Evolutionary conservation across 169 alveolate species (phyloP).

Genomic region (Plasmodium falciparum): DNA sequence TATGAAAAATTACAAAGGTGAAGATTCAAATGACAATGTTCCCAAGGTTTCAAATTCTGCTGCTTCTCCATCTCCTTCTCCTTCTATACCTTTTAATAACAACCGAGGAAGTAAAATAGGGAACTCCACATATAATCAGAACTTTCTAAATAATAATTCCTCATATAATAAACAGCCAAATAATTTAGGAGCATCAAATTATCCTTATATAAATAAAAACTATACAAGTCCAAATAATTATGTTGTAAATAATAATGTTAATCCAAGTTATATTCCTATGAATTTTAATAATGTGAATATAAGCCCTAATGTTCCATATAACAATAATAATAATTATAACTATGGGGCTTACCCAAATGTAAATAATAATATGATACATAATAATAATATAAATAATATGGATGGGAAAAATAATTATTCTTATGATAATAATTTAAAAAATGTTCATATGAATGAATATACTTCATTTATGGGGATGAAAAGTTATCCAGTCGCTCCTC

Average conservation of each 20-base stretch:
- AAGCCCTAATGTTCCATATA: not conserved
- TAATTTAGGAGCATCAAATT: slow-evolving; percentile 5
- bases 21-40: slow-evolving; percentile 7
- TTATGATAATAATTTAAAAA: slow-evolving; percentile 14
- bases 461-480: not conserved
- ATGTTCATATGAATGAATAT: not conserved
- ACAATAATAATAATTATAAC: slow-evolving; percentile 1
- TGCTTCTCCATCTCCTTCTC: no score
- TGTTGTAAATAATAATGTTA: not conserved
- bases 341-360: slow-evolving; percentile 12
- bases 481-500: not conserved
- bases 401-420: not conserved
- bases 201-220: slow-evolving; percentile 3
- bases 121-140: slow-evolving; percentile 19
- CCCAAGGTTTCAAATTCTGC: slow-evolving; percentile 1
- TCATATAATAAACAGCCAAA: slow-evolving; percentile 20
- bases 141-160: slow-evolving; percentile 7
- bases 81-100: slow-evolving; percentile 3
- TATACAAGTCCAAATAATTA: slow-evolving; percentile 1
- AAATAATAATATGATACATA: not conserved
- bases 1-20: slow-evolving; percentile 11
- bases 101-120: slow-evolving; percentile 7
- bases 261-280: not conserved
- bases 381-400: not conserved
- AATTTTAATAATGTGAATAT: slow-evolving; percentile 11